phyloP scores from a whole-genome alignment of 768 basidiomycete species.

The Pulveroboletus sp. region DNA sequence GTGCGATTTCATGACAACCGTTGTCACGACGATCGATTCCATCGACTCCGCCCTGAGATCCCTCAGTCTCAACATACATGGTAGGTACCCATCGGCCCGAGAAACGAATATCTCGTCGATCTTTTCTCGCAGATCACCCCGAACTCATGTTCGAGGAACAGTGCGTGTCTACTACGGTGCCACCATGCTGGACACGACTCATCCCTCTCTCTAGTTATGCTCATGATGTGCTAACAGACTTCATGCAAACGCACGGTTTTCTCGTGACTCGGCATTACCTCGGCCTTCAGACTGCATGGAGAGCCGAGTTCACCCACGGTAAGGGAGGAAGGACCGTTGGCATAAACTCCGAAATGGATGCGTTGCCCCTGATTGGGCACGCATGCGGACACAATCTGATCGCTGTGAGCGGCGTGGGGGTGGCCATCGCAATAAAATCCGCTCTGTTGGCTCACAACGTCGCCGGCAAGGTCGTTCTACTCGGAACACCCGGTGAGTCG shows the following conservation, averaged over 20 bases:
- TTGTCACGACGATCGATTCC: slow-evolving; percentile 50
- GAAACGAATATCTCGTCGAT: slow-evolving; percentile 4
- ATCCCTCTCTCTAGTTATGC: slow-evolving; percentile 48
- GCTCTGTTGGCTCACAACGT: slow-evolving; percentile 60
- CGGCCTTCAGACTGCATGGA: slow-evolving; percentile 71
- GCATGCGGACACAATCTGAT: slow-evolving; percentile 85
- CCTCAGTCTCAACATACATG: slow-evolving; percentile 68
- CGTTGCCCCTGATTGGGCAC: slow-evolving; percentile 51
- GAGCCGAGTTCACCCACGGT: slow-evolving; percentile 62
- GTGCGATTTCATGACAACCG: slow-evolving; percentile 44
- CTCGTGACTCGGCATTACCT: slow-evolving; percentile 66
- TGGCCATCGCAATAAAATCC: slow-evolving; percentile 67
- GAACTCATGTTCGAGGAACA: slow-evolving; percentile 63
- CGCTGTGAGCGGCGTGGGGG: slow-evolving; percentile 69
- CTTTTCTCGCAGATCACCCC: slow-evolving; percentile 48
- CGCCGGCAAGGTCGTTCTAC: slow-evolving; percentile 62
- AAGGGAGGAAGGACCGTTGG: slow-evolving; percentile 62
- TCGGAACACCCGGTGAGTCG: slow-evolving; percentile 68
- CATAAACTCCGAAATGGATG: slow-evolving; percentile 75
- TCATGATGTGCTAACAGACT: slow-evolving; percentile 62
- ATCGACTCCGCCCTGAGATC: slow-evolving; percentile 50
- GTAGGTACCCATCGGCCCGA: slow-evolving; percentile 35
- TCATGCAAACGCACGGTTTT: slow-evolving; percentile 67
- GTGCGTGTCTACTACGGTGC: slow-evolving; percentile 33
- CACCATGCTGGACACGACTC: slow-evolving; percentile 1